Base-by-base conservation (phyloP, 768 basidiomycete genomes). In the Trametes cingulata region DNA sequence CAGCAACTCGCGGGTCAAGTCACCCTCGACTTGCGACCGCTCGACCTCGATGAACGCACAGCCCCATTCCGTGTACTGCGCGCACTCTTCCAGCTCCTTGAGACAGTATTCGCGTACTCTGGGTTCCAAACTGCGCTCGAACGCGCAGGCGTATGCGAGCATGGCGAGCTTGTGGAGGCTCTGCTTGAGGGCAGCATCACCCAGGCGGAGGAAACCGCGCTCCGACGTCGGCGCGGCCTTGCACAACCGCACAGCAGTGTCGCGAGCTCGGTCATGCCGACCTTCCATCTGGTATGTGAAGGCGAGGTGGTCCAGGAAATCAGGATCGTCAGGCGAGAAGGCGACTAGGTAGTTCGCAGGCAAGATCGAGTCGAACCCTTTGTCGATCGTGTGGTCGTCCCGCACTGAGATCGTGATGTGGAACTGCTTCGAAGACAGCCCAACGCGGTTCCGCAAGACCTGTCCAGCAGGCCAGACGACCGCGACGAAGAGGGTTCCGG, bases 381-480 rank as follows among this genome's bases (percentile, higher is more conserved):
- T 83, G 68, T 81, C 77, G 57, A 81, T 67, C 47, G 74, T 73
- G 63, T 78, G 77, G 39, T 77, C 70, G 63, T 82, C 78, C 10
- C 66, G 63, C 9, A 61, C 52, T 13, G 81, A 78, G 12, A 85
- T 72, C 7, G 78, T 79, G 65, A 85, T 79, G 66, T 85, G 80
- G 64, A 85, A 85, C n/a, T 83, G 73, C 67, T 80, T 82, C 3
- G 79, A 77, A 19, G 78, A 73, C 7, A 85, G 74, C 2, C 81
- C 80, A 12, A 80, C 70, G 37, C 74, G 73, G 65, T 79, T 83
- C 3, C 84, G 78, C 33, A 81, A 67, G 20, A 74, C 73, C 61
- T 85, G 82, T 6, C 81, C 84, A 12, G 77, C 76, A 25, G 81
- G 80, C 82, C 83, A 84, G 2, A 85, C 72, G n/a, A 85, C 71